These are phyloP conservation scores for Aspergillus fischeri DNA, from an alignment of 2,329 filamentous ascomycete genomes.

Conservation along the genomic window DNA sequence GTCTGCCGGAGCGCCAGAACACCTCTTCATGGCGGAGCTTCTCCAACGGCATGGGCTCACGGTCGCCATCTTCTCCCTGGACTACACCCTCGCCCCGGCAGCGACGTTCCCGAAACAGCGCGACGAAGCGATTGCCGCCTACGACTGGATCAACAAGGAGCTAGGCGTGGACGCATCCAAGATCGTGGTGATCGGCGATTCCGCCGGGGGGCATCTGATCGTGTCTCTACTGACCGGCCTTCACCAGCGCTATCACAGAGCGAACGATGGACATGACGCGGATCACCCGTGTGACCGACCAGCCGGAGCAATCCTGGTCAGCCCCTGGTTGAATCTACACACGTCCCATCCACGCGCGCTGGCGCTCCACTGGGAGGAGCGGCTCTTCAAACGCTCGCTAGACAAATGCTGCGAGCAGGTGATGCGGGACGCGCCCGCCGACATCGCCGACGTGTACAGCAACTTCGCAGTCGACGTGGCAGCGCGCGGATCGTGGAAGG, in stretches of 20 bases:
- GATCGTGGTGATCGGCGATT: constrained; percentile 12
- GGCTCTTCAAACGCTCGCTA: constrained; percentile 11
- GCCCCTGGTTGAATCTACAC: constrained; percentile 13
- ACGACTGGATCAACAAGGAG: constrained; percentile 41
- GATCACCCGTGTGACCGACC: not conserved
- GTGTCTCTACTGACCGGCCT: constrained; percentile 6
- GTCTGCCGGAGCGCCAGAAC: constrained; percentile 11
- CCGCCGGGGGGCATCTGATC: constrained; percentile 11
- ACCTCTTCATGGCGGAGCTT: constrained; percentile 16
- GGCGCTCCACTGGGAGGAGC: constrained; percentile 10
- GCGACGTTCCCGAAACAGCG: constrained; percentile 68
- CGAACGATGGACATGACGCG: not conserved
- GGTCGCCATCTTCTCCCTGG: constrained; percentile 67
- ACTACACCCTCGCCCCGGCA: constrained; percentile 76
- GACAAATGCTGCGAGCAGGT: constrained; percentile 7
- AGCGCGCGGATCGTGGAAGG: constrained; percentile 8
- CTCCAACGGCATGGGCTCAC: constrained; percentile 51
- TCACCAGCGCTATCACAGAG: not conserved
- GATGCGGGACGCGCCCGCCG: not conserved
- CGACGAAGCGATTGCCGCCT: constrained; percentile 64
- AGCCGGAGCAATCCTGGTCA: constrained; percentile 8
- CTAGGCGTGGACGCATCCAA: constrained; percentile 3
- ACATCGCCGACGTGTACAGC: constrained; percentile 1
- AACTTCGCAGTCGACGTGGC: constrained; percentile 7
- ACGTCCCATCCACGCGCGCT: constrained; percentile 7